These are phyloP conservation scores for Ceratocystis papillata DNA, from an alignment of 2,329 filamentous ascomycete species.

Conservation along the genomic window DNA sequence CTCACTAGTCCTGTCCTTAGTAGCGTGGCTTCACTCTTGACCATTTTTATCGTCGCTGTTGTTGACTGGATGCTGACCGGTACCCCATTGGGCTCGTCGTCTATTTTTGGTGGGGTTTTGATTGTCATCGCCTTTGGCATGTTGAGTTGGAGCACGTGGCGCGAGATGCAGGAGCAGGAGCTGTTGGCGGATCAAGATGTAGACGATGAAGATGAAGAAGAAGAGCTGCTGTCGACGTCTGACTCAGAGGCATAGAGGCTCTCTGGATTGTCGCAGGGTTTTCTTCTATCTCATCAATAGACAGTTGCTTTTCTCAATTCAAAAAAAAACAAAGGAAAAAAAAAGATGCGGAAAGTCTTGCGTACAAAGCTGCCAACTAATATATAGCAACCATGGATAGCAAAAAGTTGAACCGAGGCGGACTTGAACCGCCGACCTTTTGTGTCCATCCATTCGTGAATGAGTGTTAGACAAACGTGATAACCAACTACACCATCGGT, in stretches of 20 bases:
- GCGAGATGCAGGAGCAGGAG: slow-evolving; percentile 80
- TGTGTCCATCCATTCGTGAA: slow-evolving; percentile 20
- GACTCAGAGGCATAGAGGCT: slow-evolving; percentile 17
- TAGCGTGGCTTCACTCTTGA: slow-evolving; percentile 83
- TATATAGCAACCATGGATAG: background rate
- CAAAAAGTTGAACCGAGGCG: slow-evolving; percentile 23
- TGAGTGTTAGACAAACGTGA: slow-evolving; percentile 24
- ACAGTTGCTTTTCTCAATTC: background rate
- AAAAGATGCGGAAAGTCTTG: background rate
- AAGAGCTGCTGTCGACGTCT: slow-evolving; percentile 19
- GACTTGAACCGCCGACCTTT: slow-evolving; percentile 25
- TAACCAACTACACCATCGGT: slow-evolving; percentile 25
- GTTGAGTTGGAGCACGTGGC: slow-evolving; percentile 81
- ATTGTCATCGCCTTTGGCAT: slow-evolving; percentile 84
- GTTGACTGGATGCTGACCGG: slow-evolving; percentile 83
- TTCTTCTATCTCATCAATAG: background rate
- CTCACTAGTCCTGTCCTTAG: slow-evolving; percentile 86
- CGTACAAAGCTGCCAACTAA: background rate
- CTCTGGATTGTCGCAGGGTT: background rate
- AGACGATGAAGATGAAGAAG: slow-evolving; percentile 31
- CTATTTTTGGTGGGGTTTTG: slow-evolving; percentile 69
- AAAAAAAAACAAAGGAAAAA: background rate
- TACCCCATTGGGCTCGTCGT: slow-evolving; percentile 59
- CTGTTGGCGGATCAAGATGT: slow-evolving; percentile 46
- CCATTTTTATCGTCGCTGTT: slow-evolving; percentile 91